phyloP scores from a whole-genome alignment of 75 land plant species.

The Larix kaempferi region DNA sequence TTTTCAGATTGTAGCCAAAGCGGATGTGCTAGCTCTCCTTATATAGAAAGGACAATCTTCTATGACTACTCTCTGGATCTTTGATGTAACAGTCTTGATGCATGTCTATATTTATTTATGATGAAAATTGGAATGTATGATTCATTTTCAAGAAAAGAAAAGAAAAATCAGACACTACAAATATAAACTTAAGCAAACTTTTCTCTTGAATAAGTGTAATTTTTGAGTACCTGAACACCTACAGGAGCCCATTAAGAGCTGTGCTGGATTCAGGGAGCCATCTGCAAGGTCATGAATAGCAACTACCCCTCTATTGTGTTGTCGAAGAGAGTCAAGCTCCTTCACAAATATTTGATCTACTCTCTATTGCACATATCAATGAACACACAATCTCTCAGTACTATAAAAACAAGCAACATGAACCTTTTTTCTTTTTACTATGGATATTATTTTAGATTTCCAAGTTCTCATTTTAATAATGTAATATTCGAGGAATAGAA shows the following conservation, averaged over 20 bases:
- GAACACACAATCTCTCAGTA: not conserved
- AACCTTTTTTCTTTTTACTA: not conserved
- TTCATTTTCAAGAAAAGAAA: too few species aligned
- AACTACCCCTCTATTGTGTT: constrained; percentile 22
- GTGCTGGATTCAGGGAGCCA: constrained; percentile 13
- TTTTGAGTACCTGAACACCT: constrained; percentile 41
- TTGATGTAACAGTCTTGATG: too few species aligned
- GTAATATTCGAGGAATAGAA: too few species aligned
- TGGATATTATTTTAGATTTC: not conserved
- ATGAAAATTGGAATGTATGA: too few species aligned
- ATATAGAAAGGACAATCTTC: too few species aligned
- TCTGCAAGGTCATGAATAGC: constrained; percentile 20
- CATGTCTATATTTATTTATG: too few species aligned
- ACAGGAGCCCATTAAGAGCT: constrained; percentile 31
- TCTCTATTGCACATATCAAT: constrained; percentile 20
- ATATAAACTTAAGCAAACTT: not conserved
- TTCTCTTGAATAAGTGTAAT: not conserved
- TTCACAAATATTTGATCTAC: constrained; percentile 30
- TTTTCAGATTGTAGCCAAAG: too few species aligned
- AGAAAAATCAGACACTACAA: too few species aligned
- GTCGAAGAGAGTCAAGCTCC: constrained; percentile 27
- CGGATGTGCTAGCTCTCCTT: too few species aligned
- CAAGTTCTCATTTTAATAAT: not conserved
- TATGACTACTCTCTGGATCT: too few species aligned
- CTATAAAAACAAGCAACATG: not conserved